Evolutionary conservation across 441 rosid species (phyloP).

Genomic region (Cnidoscolus chayamansa): DNA sequence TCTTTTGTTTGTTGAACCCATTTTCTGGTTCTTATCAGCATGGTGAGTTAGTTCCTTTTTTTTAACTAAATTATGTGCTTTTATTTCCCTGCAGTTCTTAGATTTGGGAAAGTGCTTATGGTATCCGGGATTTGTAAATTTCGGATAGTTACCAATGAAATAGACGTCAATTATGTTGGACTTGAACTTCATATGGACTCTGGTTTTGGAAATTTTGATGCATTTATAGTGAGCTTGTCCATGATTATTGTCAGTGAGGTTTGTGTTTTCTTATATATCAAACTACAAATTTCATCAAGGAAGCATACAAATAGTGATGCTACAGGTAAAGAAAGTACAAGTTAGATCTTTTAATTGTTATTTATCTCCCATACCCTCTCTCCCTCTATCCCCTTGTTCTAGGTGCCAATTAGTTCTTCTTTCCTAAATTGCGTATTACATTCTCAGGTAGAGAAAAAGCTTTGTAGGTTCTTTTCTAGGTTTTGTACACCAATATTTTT

Average conservation of each 20-base stretch:
- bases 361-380: too few relatives aligned
- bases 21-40: too few relatives aligned
- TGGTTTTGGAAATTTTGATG: slow-evolving; percentile 88
- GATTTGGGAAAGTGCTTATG: not conserved
- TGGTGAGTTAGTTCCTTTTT: too few relatives aligned
- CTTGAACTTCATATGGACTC: slow-evolving; percentile 50
- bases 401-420: slow-evolving; percentile 25
- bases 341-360: not conserved
- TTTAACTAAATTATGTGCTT: not conserved
- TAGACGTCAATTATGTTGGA: slow-evolving; percentile 39
- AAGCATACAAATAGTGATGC: slow-evolving; percentile 99
- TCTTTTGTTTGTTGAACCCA: too few relatives aligned
- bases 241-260: slow-evolving; percentile 98
- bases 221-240: slow-evolving; percentile 82
- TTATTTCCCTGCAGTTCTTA: not conserved
- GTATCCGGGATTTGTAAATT: slow-evolving; percentile 13
- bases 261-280: slow-evolving; percentile 19
- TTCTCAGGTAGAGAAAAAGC: too few relatives aligned
- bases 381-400: not conserved
- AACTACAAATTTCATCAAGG: slow-evolving; percentile 41
- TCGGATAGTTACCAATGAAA: slow-evolving; percentile 48
- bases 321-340: slow-evolving; percentile 49
- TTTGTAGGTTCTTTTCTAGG: slow-evolving; percentile 22
- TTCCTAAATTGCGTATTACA: slow-evolving; percentile 36
- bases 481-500: slow-evolving; percentile 95